Percentiles rank a stretch among this genome's conserved stretches.
These are phyloP conservation scores for Beauveria caledonica DNA, from an alignment of 2,329 filamentous ascomycete genomes.

Conservation along the genomic window DNA sequence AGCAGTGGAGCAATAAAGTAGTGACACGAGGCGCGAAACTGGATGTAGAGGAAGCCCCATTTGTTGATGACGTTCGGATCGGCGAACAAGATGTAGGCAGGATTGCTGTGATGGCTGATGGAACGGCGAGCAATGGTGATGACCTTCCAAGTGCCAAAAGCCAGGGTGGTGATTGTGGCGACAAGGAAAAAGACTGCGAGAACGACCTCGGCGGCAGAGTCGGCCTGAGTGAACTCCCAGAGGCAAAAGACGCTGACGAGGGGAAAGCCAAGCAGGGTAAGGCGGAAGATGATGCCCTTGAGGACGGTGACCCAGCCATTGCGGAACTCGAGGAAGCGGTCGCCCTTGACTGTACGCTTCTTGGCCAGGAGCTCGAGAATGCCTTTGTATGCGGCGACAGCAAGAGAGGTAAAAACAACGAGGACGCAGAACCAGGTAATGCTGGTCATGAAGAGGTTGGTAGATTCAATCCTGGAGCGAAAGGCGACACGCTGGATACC, in stretches of 20 bases:
- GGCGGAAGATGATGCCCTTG: constrained; percentile 87
- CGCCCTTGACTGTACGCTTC: constrained; percentile 67
- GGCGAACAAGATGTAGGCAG: constrained; percentile 93
- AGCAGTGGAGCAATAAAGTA: constrained; percentile 84
- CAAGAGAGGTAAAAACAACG: constrained; percentile 63
- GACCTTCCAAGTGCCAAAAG: constrained; percentile 84
- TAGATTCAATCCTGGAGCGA: constrained; percentile 72
- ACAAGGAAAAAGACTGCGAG: constrained; percentile 85
- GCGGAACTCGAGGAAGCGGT: constrained; percentile 88
- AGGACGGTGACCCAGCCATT: constrained; percentile 89
- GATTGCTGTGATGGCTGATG: constrained; percentile 87
- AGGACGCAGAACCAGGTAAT: constrained; percentile 84
- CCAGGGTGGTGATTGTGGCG: constrained; percentile 67
- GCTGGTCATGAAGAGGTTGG: constrained; percentile 90
- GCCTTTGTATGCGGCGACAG: constrained; percentile 72
- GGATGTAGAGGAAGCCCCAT: constrained; percentile 96
- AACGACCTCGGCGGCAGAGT: constrained; percentile 80
- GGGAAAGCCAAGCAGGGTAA: constrained; percentile 84
- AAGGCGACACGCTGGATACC: constrained; percentile 90
- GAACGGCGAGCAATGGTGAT: constrained; percentile 83
- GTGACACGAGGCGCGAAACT: constrained; percentile 91
- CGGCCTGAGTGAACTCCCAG: constrained; percentile 83
- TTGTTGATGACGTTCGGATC: constrained; percentile 92
- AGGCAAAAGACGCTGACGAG: constrained; percentile 85
- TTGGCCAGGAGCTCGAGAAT: constrained; percentile 69